Percentiles rank a stretch among this genome's conserved stretches.
phyloP scores from a whole-genome alignment of 768 basidiomycete genomes.

The Porphyrellus cyaneotinctus region DNA sequence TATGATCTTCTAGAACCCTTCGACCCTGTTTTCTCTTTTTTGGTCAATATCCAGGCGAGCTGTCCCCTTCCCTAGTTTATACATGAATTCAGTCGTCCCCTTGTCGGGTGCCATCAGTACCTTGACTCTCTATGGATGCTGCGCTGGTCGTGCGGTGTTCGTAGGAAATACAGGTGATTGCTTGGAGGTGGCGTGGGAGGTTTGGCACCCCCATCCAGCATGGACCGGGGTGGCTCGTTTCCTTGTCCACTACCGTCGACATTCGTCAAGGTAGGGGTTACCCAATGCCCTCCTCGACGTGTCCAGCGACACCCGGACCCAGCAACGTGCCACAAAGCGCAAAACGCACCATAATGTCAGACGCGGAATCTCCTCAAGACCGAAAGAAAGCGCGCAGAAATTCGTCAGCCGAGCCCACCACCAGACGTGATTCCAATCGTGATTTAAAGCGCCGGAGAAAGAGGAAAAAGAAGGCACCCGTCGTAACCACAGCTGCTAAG shows the following conservation, averaged over 20 bases:
- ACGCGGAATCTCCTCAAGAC: conserved; percentile 19
- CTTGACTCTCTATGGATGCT: too few species aligned
- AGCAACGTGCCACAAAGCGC: background rate
- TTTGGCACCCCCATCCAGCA: background rate
- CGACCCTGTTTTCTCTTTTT: too few species aligned
- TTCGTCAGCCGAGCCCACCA: conserved; percentile 13
- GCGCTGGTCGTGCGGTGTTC: too few species aligned
- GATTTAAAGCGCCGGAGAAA: conserved; percentile 27
- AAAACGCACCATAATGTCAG: conserved; percentile 26
- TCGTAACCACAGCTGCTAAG: conserved; percentile 16
- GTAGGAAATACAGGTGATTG: too few species aligned
- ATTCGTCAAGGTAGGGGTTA: background rate
- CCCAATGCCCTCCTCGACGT: conserved; percentile 27
- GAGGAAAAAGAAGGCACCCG: conserved; percentile 27
- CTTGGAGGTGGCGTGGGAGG: conserved; percentile 28
- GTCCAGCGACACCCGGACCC: conserved; percentile 14
- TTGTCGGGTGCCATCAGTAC: too few species aligned
- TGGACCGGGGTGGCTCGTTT: conserved; percentile 1
- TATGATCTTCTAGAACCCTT: too few species aligned
- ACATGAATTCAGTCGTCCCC: too few species aligned
- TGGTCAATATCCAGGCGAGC: too few species aligned
- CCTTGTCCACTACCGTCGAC: background rate
- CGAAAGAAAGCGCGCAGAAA: conserved; percentile 25
- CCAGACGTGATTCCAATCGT: conserved; percentile 18
- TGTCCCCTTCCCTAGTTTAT: too few species aligned